phyloP scores from a whole-genome alignment of 2,329 filamentous ascomycete genomes.

The Xylaria sp. region DNA sequence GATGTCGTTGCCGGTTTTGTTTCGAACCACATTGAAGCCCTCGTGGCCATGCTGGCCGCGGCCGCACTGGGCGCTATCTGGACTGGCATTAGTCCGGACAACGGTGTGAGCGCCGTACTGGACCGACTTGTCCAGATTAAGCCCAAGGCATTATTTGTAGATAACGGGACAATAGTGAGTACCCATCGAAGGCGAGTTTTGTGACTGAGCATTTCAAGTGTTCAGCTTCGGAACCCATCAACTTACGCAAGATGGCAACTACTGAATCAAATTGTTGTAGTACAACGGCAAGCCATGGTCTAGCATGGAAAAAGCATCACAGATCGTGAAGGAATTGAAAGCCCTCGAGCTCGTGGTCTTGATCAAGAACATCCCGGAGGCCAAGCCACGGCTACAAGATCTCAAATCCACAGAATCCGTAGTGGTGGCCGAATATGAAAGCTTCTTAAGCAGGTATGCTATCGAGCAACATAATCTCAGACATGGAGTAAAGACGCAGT shows the following conservation, averaged over 20 bases:
- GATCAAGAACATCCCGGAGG: conserved; percentile 71
- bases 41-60: conserved; percentile 88
- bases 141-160: conserved; percentile 84
- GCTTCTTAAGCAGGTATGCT: conserved; percentile 55
- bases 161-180: conserved; percentile 69
- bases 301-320: conserved; percentile 80
- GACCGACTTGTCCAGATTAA: conserved; percentile 88
- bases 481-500: conserved; percentile 19
- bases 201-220: background rate
- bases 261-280: background rate
- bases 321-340: conserved; percentile 75
- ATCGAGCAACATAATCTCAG: background rate
- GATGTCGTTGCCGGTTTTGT: conserved; percentile 79
- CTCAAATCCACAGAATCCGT: conserved; percentile 55
- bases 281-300: conserved; percentile 94
- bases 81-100: conserved; percentile 94
- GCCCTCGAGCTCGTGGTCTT: conserved; percentile 78
- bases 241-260: background rate
- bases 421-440: conserved; percentile 59
- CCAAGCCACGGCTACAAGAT: conserved; percentile 56
- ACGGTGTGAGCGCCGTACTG: conserved; percentile 88
- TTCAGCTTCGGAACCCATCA: background rate
- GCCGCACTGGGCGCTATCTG: conserved; percentile 87
- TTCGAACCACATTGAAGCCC: conserved; percentile 87
- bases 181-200: background rate